Conservation (phyloP, 768 basidiomycete species). For the Ramaria sp. region DNA sequence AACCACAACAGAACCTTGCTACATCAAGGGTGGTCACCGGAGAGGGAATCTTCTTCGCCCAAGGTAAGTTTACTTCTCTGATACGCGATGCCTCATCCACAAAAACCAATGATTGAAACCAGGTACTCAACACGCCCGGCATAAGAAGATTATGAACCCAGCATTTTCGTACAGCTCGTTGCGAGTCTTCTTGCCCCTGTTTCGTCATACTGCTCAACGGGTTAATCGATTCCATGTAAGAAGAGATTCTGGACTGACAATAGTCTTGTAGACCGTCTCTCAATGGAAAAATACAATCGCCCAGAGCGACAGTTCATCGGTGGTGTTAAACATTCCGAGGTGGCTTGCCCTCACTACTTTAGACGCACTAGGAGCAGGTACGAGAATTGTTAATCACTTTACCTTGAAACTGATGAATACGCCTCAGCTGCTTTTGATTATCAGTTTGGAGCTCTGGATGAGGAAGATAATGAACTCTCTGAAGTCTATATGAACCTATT, state of each 20-base stretch:
- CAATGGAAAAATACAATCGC: slow-evolving; percentile 16
- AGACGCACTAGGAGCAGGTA: slow-evolving; percentile 30
- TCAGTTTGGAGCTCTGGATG: slow-evolving; percentile 42
- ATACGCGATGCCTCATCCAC: neutral
- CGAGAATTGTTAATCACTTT: too few relatives aligned
- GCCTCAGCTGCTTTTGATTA: slow-evolving; percentile 30
- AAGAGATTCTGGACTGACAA: neutral
- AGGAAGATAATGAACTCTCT: slow-evolving; percentile 41
- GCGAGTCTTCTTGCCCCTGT: slow-evolving; percentile 17
- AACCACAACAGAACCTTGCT: slow-evolving; percentile 1
- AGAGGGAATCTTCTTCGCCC: neutral
- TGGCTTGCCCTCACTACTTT: slow-evolving; percentile 30
- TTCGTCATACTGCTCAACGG: slow-evolving; percentile 14
- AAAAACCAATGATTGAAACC: slow-evolving; percentile 13
- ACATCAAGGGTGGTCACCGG: neutral
- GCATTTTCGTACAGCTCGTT: slow-evolving; percentile 19
- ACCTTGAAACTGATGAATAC: too few relatives aligned
- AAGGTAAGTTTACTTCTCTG: neutral
- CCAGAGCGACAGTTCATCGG: slow-evolving; percentile 1
- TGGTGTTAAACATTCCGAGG: slow-evolving; percentile 37
- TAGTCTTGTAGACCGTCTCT: slow-evolving; percentile 14
- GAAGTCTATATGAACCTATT: slow-evolving; percentile 40
- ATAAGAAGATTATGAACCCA: slow-evolving; percentile 20
- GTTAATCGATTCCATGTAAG: neutral
- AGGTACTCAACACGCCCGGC: slow-evolving; percentile 19